These are phyloP conservation scores for Aspergillus nanangensis DNA, from an alignment of 495 filamentous ascomycete species.

Conservation along the genomic window DNA sequence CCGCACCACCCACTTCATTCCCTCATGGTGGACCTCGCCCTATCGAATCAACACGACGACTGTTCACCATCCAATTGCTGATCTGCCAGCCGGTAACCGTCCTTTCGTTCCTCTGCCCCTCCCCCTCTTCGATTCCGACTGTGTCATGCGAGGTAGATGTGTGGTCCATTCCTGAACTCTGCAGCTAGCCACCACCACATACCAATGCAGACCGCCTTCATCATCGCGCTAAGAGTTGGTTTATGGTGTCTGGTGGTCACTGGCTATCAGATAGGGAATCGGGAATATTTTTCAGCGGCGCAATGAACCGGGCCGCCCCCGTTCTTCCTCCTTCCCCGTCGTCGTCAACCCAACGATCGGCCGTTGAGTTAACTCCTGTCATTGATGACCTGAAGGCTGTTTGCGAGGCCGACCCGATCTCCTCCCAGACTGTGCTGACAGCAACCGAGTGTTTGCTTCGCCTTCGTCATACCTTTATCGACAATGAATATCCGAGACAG, in stretches of 20 bases:
- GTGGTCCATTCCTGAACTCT: slow-evolving; percentile 6
- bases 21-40: no score
- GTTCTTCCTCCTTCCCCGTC: slow-evolving; percentile 59
- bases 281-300: slow-evolving; percentile 36
- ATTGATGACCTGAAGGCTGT: slow-evolving; percentile 49
- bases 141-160: slow-evolving; percentile 12
- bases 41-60: not conserved
- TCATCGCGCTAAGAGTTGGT: slow-evolving; percentile 26
- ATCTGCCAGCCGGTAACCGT: slow-evolving; percentile 10
- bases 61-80: slow-evolving; percentile 15
- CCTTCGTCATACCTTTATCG: slow-evolving; percentile 55
- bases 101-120: slow-evolving; percentile 8
- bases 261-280: slow-evolving; percentile 31
- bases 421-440: slow-evolving; percentile 23
- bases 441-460: slow-evolving; percentile 38
- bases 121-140: slow-evolving; percentile 4
- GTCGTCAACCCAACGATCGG: slow-evolving; percentile 51
- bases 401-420: slow-evolving; percentile 15
- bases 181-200: slow-evolving; percentile 14
- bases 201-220: slow-evolving; percentile 42
- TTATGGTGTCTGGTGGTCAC: slow-evolving; percentile 39
- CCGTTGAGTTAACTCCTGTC: slow-evolving; percentile 55
- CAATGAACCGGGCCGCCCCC: slow-evolving; percentile 39
- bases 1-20: no score
- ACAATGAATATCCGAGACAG: slow-evolving; percentile 37